Evolutionary conservation across 208 protist genomes (phyloP).

Genomic region (Trypanosoma caninum): DNA sequence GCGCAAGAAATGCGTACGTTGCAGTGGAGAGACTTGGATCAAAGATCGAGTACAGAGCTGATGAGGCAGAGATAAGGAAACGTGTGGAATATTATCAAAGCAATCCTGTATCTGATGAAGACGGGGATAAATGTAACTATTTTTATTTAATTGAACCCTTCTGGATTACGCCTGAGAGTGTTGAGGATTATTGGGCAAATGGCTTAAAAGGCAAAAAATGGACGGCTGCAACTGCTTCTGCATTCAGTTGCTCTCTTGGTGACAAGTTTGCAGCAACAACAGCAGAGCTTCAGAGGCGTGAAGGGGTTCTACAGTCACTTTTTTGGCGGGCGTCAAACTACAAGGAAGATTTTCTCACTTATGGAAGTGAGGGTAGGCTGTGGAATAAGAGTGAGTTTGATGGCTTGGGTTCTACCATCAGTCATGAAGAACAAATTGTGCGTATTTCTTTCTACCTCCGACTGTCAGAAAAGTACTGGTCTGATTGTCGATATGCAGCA

Average conservation of each 20-base stretch:
- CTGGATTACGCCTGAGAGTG: slow-evolving; percentile 27
- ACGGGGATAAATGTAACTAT: slow-evolving; percentile 19
- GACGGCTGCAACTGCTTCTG: slow-evolving; percentile 23
- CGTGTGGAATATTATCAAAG: slow-evolving; percentile 21
- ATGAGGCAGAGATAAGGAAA: slow-evolving; percentile 17
- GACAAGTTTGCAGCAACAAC: slow-evolving; percentile 20
- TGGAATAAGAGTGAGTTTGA: slow-evolving; percentile 24
- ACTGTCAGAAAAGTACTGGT: slow-evolving; percentile 11
- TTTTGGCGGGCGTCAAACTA: slow-evolving; percentile 20
- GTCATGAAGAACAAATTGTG: slow-evolving; percentile 14
- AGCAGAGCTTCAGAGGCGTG: slow-evolving; percentile 17
- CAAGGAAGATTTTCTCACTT: slow-evolving; percentile 18
- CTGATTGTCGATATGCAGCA: slow-evolving; percentile 16
- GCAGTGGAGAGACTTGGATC: slow-evolving; percentile 22
- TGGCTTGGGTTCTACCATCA: slow-evolving; percentile 8
- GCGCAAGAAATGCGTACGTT: slow-evolving; percentile 17
- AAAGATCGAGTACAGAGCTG: slow-evolving; percentile 21
- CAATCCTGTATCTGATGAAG: slow-evolving; percentile 6
- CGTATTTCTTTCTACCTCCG: slow-evolving; percentile 18
- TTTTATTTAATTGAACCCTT: slow-evolving; percentile 26
- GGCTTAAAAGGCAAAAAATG: slow-evolving; percentile 29
- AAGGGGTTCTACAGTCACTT: slow-evolving; percentile 22
- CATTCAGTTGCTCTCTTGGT: slow-evolving; percentile 19
- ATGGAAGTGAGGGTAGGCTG: slow-evolving; percentile 22
- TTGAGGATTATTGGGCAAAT: slow-evolving; percentile 28